Evolutionary conservation across 2,329 filamentous ascomycete species (phyloP).

Genomic region (Dryadomyces quercus-mongolicae): DNA sequence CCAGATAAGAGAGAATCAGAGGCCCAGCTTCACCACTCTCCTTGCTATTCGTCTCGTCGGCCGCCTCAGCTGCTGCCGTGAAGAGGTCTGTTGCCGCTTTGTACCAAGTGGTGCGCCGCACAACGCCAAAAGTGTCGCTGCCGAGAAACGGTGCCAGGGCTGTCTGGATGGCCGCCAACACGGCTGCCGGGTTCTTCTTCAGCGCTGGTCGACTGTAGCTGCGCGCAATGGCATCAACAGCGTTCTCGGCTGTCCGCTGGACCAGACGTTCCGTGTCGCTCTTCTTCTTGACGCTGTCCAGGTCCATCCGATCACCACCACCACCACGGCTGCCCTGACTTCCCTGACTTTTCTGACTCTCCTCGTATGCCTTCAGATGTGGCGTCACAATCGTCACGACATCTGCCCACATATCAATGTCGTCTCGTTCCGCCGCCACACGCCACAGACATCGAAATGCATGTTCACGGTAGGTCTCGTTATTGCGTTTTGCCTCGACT

Average conservation of each 20-base stretch:
- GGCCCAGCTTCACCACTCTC: neutral
- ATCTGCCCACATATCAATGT: slow-evolving; percentile 58
- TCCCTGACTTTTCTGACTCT: slow-evolving; percentile 47
- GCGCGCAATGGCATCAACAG: slow-evolving; percentile 35
- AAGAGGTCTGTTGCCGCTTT: slow-evolving; percentile 34
- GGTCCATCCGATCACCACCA: slow-evolving; percentile 2
- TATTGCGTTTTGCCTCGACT: slow-evolving; percentile 85
- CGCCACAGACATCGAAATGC: slow-evolving; percentile 62
- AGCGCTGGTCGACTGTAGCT: slow-evolving; percentile 34
- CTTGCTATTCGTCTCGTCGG: slow-evolving; percentile 13
- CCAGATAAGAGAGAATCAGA: slow-evolving; percentile 27
- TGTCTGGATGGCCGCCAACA: slow-evolving; percentile 27
- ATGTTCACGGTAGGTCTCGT: slow-evolving; percentile 68
- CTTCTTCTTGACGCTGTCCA: neutral
- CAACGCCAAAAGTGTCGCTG: slow-evolving; percentile 24
- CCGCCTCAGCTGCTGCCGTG: slow-evolving; percentile 24
- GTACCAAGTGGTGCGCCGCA: slow-evolving; percentile 42
- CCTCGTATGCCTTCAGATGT: slow-evolving; percentile 44
- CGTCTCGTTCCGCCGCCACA: slow-evolving; percentile 59
- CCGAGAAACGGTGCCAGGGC: slow-evolving; percentile 28
- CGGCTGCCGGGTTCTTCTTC: slow-evolving; percentile 21
- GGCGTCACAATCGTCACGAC: slow-evolving; percentile 52
- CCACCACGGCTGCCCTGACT: slow-evolving; percentile 57
- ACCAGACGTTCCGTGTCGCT: slow-evolving; percentile 25
- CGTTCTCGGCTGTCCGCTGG: slow-evolving; percentile 33